Conservation (phyloP, 176 grass and related monocot species). For the Phyllostachys edulis region DNA sequence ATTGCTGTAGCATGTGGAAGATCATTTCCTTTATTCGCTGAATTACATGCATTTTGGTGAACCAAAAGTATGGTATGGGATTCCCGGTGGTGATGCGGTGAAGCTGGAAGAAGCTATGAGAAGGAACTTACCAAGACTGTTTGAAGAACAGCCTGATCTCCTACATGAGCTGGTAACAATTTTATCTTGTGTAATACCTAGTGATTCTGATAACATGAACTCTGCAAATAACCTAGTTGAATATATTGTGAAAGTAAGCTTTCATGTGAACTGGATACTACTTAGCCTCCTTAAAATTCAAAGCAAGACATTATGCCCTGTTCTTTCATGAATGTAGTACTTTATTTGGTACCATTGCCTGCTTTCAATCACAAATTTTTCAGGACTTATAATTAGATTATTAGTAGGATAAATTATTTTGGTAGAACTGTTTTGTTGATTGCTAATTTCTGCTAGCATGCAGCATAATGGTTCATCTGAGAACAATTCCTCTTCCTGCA, state of each 20-base stretch:
- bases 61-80: conserved; percentile 94
- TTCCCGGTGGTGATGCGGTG: conserved; percentile 64
- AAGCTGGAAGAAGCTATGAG: conserved; percentile 92
- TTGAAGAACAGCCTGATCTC: conserved; percentile 94
- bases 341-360: conserved; percentile 27
- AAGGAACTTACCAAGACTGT: conserved; percentile 79
- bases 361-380: conserved; percentile 1
- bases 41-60: conserved; percentile 99
- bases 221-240: not conserved
- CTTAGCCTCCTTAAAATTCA: conserved; percentile 9
- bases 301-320: not conserved
- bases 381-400: conserved; percentile 6
- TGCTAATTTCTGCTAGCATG: not conserved
- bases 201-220: conserved; percentile 9
- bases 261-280: not conserved
- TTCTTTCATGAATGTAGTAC: not conserved
- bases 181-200: conserved; percentile 12
- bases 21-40: conserved; percentile 94
- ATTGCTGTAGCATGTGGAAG: conserved; percentile 88
- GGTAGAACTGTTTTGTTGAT: not conserved
- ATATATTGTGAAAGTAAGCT: not conserved
- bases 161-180: conserved; percentile 89
- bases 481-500: conserved; percentile 1
- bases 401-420: conserved; percentile 11
- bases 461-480: not conserved